Evolutionary conservation across 1,139 yeast genomes (phyloP).

Genomic region (Zygoascus meyerae): DNA sequence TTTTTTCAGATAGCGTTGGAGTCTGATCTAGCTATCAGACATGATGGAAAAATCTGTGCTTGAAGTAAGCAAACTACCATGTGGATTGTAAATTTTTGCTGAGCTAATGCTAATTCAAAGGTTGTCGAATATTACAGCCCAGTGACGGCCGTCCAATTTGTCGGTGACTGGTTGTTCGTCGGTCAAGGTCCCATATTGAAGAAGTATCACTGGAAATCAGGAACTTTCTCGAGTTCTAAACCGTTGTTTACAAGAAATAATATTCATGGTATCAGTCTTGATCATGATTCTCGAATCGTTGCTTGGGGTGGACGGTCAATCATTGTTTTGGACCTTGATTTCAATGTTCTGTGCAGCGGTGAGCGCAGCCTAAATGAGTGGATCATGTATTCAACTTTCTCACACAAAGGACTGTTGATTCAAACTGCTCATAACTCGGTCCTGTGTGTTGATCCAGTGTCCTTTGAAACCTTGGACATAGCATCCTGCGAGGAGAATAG

Average conservation of each 20-base stretch:
- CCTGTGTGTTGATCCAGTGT: constrained; percentile 38
- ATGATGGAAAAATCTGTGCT: too few relatives aligned
- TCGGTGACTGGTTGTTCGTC: constrained; percentile 41
- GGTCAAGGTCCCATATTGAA: constrained; percentile 72
- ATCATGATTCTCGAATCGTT: constrained; percentile 35
- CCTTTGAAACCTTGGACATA: constrained; percentile 35
- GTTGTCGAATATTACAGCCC: constrained; percentile 58
- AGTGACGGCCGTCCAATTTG: constrained; percentile 56
- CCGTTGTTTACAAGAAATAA: constrained; percentile 63
- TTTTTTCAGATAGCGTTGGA: too few relatives aligned
- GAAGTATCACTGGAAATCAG: constrained; percentile 45
- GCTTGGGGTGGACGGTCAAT: constrained; percentile 75
- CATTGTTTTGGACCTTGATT: constrained; percentile 34
- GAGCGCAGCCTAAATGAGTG: constrained; percentile 67
- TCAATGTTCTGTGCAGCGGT: constrained; percentile 14
- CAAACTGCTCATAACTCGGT: constrained; percentile 81
- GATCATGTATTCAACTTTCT: constrained; percentile 55
- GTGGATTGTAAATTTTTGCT: too few relatives aligned
- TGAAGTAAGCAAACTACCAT: too few relatives aligned
- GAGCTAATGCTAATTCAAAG: constrained; percentile 8
- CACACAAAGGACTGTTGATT: constrained; percentile 40
- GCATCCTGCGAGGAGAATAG: constrained; percentile 66
- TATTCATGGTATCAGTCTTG: constrained; percentile 62
- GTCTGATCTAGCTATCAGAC: too few relatives aligned
- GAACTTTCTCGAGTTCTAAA: constrained; percentile 38